Evolutionary conservation across 176 grass and related monocot species (phyloP).

Genomic region (Phoenix dactylifera): DNA sequence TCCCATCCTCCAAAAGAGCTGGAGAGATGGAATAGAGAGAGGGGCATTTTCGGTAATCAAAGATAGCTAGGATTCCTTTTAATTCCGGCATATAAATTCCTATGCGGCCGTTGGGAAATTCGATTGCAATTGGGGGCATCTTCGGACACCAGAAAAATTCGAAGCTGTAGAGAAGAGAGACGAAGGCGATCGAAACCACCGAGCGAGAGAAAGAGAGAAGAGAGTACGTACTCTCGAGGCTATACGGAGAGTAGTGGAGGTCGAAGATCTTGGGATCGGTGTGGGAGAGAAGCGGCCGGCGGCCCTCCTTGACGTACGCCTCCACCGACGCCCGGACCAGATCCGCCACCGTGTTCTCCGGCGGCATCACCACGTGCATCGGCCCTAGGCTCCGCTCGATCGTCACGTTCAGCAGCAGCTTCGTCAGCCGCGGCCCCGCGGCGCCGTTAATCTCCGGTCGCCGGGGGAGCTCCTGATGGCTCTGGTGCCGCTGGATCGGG

Average conservation of each 20-base stretch:
- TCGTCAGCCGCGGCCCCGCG: not conserved
- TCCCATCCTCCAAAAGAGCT: too few relatives aligned
- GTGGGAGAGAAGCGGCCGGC: not conserved
- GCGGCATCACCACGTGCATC: constrained; percentile 6
- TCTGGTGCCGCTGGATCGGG: too few relatives aligned
- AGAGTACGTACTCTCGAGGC: constrained; percentile 8
- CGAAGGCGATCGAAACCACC: too few relatives aligned
- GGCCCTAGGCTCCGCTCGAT: constrained; percentile 19
- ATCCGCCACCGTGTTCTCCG: constrained; percentile 7
- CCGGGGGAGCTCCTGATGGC: too few relatives aligned
- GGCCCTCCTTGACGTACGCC: constrained; percentile 11
- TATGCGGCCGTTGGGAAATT: too few relatives aligned
- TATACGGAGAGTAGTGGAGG: constrained; percentile 20
- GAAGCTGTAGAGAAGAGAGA: not conserved
- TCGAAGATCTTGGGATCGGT: constrained; percentile 11
- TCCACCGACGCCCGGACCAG: not conserved
- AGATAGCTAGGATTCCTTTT: too few relatives aligned
- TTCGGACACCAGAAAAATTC: not conserved
- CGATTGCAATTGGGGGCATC: too few relatives aligned
- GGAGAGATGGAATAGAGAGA: too few relatives aligned
- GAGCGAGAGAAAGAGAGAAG: too few relatives aligned
- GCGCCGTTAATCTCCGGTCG: too few relatives aligned
- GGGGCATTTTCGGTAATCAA: too few relatives aligned
- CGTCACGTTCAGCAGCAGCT: constrained; percentile 11
- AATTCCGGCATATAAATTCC: too few relatives aligned